Evolutionary conservation across 768 basidiomycete species (phyloP).

Genomic region (Tremella fuciformis): DNA sequence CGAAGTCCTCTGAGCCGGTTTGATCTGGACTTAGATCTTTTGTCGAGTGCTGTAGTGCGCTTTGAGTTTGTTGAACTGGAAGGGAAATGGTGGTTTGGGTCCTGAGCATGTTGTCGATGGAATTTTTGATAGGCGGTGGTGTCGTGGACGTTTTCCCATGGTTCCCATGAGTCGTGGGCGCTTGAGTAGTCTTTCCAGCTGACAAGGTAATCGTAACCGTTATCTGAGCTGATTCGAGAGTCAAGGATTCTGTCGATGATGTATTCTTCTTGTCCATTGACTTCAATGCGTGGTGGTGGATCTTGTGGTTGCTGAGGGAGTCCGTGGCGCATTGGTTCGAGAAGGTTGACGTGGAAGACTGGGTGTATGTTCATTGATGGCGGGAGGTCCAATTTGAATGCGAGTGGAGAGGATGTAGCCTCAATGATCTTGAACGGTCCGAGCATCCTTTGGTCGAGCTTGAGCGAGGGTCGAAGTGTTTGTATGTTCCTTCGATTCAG

Average conservation of each 20-base stretch:
- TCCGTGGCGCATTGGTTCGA: not conserved
- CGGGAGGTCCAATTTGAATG: slow-evolving; percentile 10
- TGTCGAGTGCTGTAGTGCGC: not conserved
- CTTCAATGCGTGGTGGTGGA: slow-evolving; percentile 10
- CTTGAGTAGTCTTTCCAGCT: slow-evolving; percentile 11
- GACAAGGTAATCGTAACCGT: slow-evolving; percentile 16
- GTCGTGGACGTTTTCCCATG: slow-evolving; percentile 11
- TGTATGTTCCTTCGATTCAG: slow-evolving; percentile 23
- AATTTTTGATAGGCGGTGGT: slow-evolving; percentile 10
- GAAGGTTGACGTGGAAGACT: slow-evolving; percentile 4
- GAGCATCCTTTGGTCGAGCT: slow-evolving; percentile 29
- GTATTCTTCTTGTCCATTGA: slow-evolving; percentile 12
- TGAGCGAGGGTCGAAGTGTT: slow-evolving; percentile 27
- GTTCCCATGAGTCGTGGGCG: slow-evolving; percentile 15
- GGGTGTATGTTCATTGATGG: slow-evolving; percentile 7
- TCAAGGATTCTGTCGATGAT: slow-evolving; percentile 9
- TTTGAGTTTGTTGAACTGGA: not conserved
- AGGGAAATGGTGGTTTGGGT: not conserved
- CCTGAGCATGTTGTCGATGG: not conserved
- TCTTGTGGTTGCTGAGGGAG: slow-evolving; percentile 6
- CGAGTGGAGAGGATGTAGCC: slow-evolving; percentile 11
- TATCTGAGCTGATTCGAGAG: slow-evolving; percentile 8
- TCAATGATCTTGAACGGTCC: slow-evolving; percentile 30
- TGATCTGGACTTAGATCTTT: slow-evolving; percentile 5
- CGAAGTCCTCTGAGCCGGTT: slow-evolving; percentile 7